Evolutionary conservation across 108 stramenopile genomes (phyloP), one percentile per base, ranked within the genome.

Genomic region (Pseudonitzschia multiseries): DNA sequence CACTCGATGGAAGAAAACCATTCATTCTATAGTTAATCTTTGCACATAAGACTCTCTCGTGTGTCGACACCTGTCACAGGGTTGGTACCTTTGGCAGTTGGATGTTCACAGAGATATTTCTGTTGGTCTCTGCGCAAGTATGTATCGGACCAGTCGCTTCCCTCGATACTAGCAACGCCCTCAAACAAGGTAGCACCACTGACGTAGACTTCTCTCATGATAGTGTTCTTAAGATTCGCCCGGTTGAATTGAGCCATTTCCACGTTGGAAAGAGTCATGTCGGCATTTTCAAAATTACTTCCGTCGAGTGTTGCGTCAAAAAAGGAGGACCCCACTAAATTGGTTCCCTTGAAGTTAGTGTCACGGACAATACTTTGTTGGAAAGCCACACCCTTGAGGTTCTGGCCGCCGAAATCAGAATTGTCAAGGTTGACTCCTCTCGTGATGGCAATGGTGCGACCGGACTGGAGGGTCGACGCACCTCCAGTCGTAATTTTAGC

Each of bases 231-330:
- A 31, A 81, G 70, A 44, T 81, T 89, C 9, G 90, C 91, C 46
- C 92, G 81, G 69, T 85, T 87, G 69, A 93, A 88, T 75, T 95
- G 92, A 0, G 91, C 91, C 92, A 93, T 90, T 82, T 94, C 93
- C 26, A 94, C 61, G 79, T 94, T 94, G 69, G 84, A 79, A 26
- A 84, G 54, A 13, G 85, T 81, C 87, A 93, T 83, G 71, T 90
- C 91, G 18, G 95, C 93, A 78, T 89, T 74, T 92, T 76, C 95
- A 57, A 98, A 90, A 73, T 97, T 85, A 27, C 87, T 84, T 59
- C 95, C 96, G 70, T 92, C 90, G 59, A 97, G 70, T 17, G 96
- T 96, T 3, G 97, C 97, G 80, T 97, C 97, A 74, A 98, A 97
- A 76, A 97, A 97, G 42, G 88, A 89, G 9, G 96, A 87, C 0